Conservation (phyloP, 352 stramenopile species). For the Phytophthora kernoviae region DNA sequence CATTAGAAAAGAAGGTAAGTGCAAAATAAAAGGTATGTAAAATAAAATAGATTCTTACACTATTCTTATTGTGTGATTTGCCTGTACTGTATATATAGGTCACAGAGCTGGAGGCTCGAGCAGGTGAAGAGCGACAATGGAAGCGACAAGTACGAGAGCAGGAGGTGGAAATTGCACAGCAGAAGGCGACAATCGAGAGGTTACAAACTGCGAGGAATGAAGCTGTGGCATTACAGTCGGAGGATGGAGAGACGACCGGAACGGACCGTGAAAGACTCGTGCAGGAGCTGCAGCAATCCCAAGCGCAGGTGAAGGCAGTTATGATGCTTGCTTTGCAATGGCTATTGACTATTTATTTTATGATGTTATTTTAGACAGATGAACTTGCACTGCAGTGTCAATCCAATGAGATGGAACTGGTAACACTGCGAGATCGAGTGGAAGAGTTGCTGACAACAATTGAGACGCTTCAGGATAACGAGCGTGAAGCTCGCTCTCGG, state of each 20-base stretch:
- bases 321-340: background rate
- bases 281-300: constrained; percentile 54
- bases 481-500: constrained; percentile 41
- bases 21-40: background rate
- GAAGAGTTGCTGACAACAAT: constrained; percentile 40
- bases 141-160: constrained; percentile 27
- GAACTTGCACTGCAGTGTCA: constrained; percentile 45
- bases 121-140: constrained; percentile 9
- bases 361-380: constrained; percentile 38
- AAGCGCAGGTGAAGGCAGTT: constrained; percentile 45
- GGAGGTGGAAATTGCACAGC: constrained; percentile 26
- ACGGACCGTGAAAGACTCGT: constrained; percentile 31
- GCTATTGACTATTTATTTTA: constrained; percentile 3
- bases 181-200: constrained; percentile 26
- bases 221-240: constrained; percentile 1
- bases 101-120: constrained; percentile 15
- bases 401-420: constrained; percentile 40
- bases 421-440: constrained; percentile 28
- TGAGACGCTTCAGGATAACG: constrained; percentile 46
- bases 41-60: background rate
- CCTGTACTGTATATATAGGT: constrained; percentile 11
- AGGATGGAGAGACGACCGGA: constrained; percentile 11
- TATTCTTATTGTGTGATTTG: constrained; percentile 28
- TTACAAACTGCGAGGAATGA: constrained; percentile 18
- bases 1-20: constrained; percentile 50